Base-by-base conservation (phyloP, 768 basidiomycete species). In the Hericium rajendrae region DNA sequence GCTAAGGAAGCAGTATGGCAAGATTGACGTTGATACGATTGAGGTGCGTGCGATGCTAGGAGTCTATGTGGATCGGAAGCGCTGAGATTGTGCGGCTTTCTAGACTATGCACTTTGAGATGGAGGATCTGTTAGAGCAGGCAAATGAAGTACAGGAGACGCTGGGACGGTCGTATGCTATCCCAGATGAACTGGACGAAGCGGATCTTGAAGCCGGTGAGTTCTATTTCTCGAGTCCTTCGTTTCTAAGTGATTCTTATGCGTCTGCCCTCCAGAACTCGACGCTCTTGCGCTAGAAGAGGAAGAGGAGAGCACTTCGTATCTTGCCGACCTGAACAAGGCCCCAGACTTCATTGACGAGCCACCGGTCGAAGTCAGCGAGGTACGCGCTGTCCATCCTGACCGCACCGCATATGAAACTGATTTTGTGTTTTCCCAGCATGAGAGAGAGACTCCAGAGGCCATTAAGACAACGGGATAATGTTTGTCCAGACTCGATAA, bases 121-220 rank as follows among this genome's bases (percentile, higher is more conserved):
- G 94, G 94, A 97, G 66, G 97, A 98, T 57, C 70, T 98, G 60
- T 74, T 99, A 58, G 97, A 98, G 66, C 93, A 97, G 69, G 91
- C 94, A 10, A 98, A 97, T 66, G 97, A 99, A 70, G 92, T 99
- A 58, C 95, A 98, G 67, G 97, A 98, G 70, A 83, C 88, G 20
- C 75, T 99, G 22, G 91, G 89, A 16, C 78, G 95, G 60, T 94
- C 93, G 22, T 99, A 99, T 70, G 91, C 87, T 13, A 91, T 98
- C 0, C 97, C 97, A 15, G 97, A 99, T 63, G 97, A 98, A 69
- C 77, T 99, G 22, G 97, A 99, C 71, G 97, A 99, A 70, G 92
- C 90, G 8, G 97, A 98, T 71, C 78, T 99, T 3, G 88, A 97
- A 77, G 97, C 97, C 48, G 95, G 95, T 88, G 66, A 51, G 81